A percentile compares a stretch with the other conserved stretches of the same genome.
Evolutionary conservation across 176 grass and related monocot genomes (phyloP).

Genomic region (Aegilops tauschii): DNA sequence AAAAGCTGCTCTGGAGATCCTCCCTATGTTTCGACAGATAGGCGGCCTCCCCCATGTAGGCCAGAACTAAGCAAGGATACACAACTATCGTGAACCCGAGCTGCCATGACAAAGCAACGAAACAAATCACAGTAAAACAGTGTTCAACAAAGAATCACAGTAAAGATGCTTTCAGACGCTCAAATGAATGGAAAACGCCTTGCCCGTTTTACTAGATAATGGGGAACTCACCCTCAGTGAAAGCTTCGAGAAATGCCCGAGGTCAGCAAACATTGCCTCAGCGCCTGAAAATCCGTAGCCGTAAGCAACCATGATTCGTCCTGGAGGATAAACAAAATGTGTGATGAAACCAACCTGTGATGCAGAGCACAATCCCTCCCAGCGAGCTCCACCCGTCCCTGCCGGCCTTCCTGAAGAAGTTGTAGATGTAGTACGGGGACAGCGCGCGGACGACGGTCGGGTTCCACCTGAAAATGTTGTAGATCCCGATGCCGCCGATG

Average conservation of each 20-base stretch:
- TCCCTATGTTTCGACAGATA: constrained; percentile 82
- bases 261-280: constrained; percentile 97
- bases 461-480: constrained; percentile 91
- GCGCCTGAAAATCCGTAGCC: constrained; percentile 48
- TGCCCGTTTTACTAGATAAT: neutral
- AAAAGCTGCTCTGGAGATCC: constrained; percentile 88
- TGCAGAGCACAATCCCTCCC: constrained; percentile 82
- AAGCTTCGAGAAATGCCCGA: constrained; percentile 86
- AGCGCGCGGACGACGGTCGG: constrained; percentile 65
- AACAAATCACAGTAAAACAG: neutral
- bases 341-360: constrained; percentile 65
- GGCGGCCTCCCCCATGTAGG: constrained; percentile 96
- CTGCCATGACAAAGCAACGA: constrained; percentile 47
- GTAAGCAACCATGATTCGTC: neutral
- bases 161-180: neutral
- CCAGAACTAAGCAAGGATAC: constrained; percentile 85
- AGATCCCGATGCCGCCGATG: constrained; percentile 76
- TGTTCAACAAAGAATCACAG: neutral
- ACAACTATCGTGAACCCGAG: constrained; percentile 75
- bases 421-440: constrained; percentile 85
- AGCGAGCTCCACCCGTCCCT: constrained; percentile 93
- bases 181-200: neutral
- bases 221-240: constrained; percentile 51
- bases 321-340: no score
- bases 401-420: constrained; percentile 83